Evolutionary conservation across 1,284 basidiomycete genomes (phyloP).

Genomic region (Cryptococcus sp.): DNA sequence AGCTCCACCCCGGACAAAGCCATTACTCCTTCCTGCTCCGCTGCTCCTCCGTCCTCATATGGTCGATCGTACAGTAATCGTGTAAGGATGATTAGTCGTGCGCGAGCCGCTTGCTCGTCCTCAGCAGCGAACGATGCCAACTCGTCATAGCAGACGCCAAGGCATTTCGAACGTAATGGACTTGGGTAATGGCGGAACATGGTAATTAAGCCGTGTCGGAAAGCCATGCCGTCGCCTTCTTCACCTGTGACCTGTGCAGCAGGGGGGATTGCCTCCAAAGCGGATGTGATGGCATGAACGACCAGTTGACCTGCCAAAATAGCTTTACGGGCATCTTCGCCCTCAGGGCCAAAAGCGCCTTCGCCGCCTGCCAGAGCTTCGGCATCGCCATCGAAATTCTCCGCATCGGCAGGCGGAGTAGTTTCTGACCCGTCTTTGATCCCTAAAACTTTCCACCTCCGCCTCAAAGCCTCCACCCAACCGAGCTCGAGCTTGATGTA

Average conservation of each 20-base stretch:
- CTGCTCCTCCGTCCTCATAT: conserved; percentile 31
- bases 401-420: background rate
- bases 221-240: conserved; percentile 31
- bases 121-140: conserved; percentile 20
- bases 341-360: conserved; percentile 50
- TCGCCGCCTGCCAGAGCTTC: conserved; percentile 42
- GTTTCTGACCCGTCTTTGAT: conserved; percentile 27
- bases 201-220: conserved; percentile 36
- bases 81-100: conserved; percentile 35
- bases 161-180: conserved; percentile 39
- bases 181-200: conserved; percentile 50
- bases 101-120: conserved; percentile 7
- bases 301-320: conserved; percentile 52
- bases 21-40: conserved; percentile 16
- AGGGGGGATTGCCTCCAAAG: conserved; percentile 34
- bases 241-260: background rate
- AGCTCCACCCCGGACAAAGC: conserved; percentile 27
- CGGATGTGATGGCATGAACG: conserved; percentile 45
- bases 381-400: conserved; percentile 21
- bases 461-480: conserved; percentile 78
- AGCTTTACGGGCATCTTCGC: conserved; percentile 49
- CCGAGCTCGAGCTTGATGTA: conserved; percentile 89
- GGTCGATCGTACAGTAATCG: conserved; percentile 40
- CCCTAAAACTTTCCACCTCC: conserved; percentile 71
- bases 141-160: conserved; percentile 43